Percentiles rank a stretch among this genome's conserved stretches.
These are phyloP conservation scores for Globisporangium rhizosaccharum DNA, from an alignment of 352 stramenopile genomes.

Conservation along the genomic window DNA sequence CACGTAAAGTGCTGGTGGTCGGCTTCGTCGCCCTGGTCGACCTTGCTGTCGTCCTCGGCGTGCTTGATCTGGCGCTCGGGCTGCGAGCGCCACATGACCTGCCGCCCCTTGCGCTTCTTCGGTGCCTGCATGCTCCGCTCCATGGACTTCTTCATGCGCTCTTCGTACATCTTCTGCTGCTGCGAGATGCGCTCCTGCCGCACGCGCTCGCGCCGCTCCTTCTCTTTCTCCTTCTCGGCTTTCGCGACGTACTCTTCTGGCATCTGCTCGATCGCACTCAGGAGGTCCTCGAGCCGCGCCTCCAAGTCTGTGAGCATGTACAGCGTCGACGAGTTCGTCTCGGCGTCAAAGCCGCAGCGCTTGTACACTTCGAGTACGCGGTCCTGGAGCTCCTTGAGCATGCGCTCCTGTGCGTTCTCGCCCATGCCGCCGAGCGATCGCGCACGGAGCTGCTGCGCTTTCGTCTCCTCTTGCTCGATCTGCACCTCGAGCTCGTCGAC, in stretches of 20 bases:
- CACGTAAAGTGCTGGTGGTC: conserved; percentile 84
- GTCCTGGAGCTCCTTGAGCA: conserved; percentile 88
- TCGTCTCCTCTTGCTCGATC: conserved; percentile 82
- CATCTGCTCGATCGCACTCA: conserved; percentile 91
- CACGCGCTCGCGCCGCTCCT: conserved; percentile 89
- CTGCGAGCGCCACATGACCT: conserved; percentile 91
- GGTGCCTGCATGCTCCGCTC: conserved; percentile 90
- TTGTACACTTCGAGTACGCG: conserved; percentile 90
- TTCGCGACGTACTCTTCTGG: conserved; percentile 92
- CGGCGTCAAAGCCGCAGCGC: conserved; percentile 89
- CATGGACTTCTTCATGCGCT: conserved; percentile 93
- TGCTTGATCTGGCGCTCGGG: conserved; percentile 74
- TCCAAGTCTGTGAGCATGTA: conserved; percentile 94
- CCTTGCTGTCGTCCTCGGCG: conserved; percentile 71
- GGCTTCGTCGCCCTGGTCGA: conserved; percentile 76
- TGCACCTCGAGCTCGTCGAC: conserved; percentile 88
- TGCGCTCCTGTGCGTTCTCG: conserved; percentile 85
- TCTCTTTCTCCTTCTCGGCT: conserved; percentile 94
- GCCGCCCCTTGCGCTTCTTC: conserved; percentile 89
- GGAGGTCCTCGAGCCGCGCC: conserved; percentile 85
- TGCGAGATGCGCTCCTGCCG: conserved; percentile 89
- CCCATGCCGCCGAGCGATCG: conserved; percentile 63
- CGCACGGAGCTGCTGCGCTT: conserved; percentile 66
- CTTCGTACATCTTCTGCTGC: conserved; percentile 91
- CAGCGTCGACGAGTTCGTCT: conserved; percentile 88